A percentile compares a stretch with the other conserved stretches of the same genome.
Evolutionary conservation across 129 eudicot species (phyloP).

Genomic region (Helianthus tuberosus): DNA sequence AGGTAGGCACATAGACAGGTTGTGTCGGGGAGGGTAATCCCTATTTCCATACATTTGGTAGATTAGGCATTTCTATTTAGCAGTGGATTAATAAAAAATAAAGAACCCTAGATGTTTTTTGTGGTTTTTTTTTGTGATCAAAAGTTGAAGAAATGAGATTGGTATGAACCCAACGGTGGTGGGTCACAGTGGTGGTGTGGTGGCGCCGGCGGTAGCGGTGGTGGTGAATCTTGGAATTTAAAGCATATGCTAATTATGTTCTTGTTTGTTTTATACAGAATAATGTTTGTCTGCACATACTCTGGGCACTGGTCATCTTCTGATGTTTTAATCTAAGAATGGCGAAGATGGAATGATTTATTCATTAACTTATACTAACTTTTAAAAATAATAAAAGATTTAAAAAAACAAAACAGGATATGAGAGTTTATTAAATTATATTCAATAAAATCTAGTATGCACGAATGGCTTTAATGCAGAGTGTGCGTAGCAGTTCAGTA

Average conservation of each 20-base stretch:
- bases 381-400: not conserved
- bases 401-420: constrained; percentile 3
- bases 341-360: constrained; percentile 31
- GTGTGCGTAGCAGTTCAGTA: constrained; percentile 40
- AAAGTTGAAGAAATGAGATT: not conserved
- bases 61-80: no score
- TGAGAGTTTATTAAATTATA: constrained; percentile 12
- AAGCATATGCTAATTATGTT: constrained; percentile 28
- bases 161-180: constrained; percentile 39
- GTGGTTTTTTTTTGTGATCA: no score
- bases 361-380: not conserved
- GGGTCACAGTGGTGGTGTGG: constrained; percentile 31
- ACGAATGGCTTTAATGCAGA: constrained; percentile 12
- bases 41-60: no score
- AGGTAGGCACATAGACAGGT: no score
- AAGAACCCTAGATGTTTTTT: constrained; percentile 29
- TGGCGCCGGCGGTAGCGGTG: not conserved
- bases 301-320: constrained; percentile 29
- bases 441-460: not conserved
- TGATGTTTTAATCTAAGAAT: not conserved
- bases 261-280: constrained; percentile 30
- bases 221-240: constrained; percentile 21
- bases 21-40: no score
- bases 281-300: constrained; percentile 53
- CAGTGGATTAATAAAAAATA: not conserved